Percentiles rank a stretch among this genome's conserved stretches.
Conservation (phyloP, 202 grass and related monocot species). For the Cymbopogon flexuosus region DNA sequence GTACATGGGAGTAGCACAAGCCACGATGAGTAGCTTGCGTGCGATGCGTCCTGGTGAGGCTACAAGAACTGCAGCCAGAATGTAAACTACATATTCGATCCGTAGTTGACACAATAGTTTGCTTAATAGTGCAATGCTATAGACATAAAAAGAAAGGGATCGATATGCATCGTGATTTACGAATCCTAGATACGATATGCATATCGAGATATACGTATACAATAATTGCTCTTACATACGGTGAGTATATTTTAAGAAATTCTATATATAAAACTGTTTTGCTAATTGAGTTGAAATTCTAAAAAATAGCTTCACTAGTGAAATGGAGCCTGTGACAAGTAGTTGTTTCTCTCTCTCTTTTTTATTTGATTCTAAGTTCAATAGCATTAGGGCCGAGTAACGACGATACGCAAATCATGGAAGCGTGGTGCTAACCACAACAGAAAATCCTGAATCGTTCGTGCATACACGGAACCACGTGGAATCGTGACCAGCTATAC, state of each 20-base stretch:
- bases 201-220: no score
- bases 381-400: neutral
- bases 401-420: neutral
- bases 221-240: no score
- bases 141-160: no score
- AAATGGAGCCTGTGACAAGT: no score
- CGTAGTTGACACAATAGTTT: neutral
- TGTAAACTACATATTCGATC: neutral
- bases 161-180: neutral
- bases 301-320: no score
- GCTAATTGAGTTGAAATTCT: no score
- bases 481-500: neutral
- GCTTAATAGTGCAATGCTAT: neutral
- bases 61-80: neutral
- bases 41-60: neutral
- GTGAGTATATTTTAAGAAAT: no score
- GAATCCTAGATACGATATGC: neutral
- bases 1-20: no score
- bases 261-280: no score
- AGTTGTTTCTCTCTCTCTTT: no score
- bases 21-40: neutral
- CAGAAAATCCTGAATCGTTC: neutral
- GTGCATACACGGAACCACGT: neutral
- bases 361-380: no score
- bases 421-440: neutral